These are phyloP conservation scores for Mrakia frigida DNA, from an alignment of 768 basidiomycete genomes.

Conservation along the genomic window DNA sequence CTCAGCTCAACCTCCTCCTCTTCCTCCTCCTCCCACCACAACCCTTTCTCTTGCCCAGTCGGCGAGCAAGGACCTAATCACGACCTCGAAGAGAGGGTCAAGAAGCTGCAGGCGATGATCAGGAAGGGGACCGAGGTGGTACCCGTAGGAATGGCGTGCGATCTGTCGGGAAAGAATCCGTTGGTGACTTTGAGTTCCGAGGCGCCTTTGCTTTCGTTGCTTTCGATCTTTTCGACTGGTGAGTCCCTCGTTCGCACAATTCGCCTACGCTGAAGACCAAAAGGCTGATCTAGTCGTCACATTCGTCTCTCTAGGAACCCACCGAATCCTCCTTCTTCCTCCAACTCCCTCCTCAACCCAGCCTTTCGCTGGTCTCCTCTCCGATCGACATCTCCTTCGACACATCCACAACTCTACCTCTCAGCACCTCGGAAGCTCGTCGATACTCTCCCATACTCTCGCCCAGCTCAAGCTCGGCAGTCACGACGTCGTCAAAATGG, in stretches of 20 bases:
- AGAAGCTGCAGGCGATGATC: conserved; percentile 6
- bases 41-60: background rate
- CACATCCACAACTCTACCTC: conserved; percentile 9
- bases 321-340: conserved; percentile 10
- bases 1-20: background rate
- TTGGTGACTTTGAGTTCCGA: background rate
- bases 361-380: background rate
- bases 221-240: conserved; percentile 17
- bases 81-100: conserved; percentile 7
- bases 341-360: background rate
- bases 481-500: conserved; percentile 2
- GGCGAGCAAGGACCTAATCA: background rate
- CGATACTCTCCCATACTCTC: background rate
- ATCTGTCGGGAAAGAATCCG: background rate
- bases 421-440: too few species aligned
- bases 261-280: too few species aligned
- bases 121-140: background rate
- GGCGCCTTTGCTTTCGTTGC: background rate
- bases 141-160: background rate
- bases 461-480: conserved; percentile 1
- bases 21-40: background rate
- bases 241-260: background rate
- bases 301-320: background rate
- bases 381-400: conserved; percentile 11
- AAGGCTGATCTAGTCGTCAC: background rate